phyloP scores from a whole-genome alignment of 768 basidiomycete genomes.

The Pulveroboletus sp. region DNA sequence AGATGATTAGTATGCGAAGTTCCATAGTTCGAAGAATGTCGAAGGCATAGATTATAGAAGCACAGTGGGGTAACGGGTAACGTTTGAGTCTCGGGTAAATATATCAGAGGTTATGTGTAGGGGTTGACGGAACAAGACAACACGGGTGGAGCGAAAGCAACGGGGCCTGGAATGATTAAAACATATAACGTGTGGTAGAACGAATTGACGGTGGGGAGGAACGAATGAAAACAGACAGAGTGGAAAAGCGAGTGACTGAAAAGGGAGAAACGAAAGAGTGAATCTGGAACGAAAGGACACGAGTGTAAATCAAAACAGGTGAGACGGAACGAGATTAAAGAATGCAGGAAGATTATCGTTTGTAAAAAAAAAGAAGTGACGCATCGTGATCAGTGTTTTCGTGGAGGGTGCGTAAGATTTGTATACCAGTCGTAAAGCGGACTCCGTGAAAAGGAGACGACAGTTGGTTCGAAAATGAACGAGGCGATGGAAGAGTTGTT shows the following conservation, averaged over 20 bases:
- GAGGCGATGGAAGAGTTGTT: not conserved
- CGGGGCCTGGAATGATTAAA: slow-evolving; percentile 16
- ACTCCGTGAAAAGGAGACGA: not conserved
- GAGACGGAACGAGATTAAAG: not conserved
- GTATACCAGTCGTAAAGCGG: slow-evolving; percentile 20
- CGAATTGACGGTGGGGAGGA: not conserved
- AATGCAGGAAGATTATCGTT: not conserved
- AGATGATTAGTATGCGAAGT: no score
- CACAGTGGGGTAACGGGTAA: not conserved
- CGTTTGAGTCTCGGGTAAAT: not conserved
- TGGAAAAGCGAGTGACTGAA: not conserved
- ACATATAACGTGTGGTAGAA: slow-evolving; percentile 19
- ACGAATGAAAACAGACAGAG: not conserved
- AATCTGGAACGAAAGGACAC: not conserved
- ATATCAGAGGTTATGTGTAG: not conserved
- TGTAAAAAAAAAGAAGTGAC: not conserved
- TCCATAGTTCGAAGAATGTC: no score
- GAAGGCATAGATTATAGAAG: no score
- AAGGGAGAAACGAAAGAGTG: slow-evolving; percentile 3
- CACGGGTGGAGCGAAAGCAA: slow-evolving; percentile 18
- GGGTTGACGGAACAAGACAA: slow-evolving; percentile 16
- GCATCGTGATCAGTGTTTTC: slow-evolving; percentile 25
- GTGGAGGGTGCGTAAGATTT: slow-evolving; percentile 19
- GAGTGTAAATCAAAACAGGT: not conserved
- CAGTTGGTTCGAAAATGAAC: not conserved